Evolutionary conservation across 2,329 filamentous ascomycete species (phyloP), one percentile per base, ranked within the genome.

Genomic region (Verticillium dahliae): DNA sequence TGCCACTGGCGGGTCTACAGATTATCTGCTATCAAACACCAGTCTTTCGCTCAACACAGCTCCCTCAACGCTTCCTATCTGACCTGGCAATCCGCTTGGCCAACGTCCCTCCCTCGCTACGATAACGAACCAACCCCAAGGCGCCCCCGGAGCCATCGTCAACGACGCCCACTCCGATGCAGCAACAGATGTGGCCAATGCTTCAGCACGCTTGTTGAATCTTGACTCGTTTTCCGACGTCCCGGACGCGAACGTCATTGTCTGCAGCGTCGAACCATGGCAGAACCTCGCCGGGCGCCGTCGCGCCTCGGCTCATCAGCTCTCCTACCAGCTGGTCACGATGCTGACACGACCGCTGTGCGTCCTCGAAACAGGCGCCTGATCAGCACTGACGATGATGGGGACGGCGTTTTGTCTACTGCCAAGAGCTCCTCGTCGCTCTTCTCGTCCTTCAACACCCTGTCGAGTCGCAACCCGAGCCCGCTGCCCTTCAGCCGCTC

Each of bases 321-420:
- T 57, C 69, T 80, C 60, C 73, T 75, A 59, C 73, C 79, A 52
- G 70, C 76, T 65, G 74, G 76, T 57, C 74, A 73, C 62, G 76
- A 78, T 65, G 70, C 76, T 64, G 75, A 77, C 61, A 68, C 77
- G 33, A 68, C 69, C 62, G 72, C 75, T 33, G 67, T 78, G 61
- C 80, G 82, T 33, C 78, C 82, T 60, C 81, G 83, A 62, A 83
- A 82, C 65, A 79, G 82, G 61, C 81, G 78, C 57, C 73, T 75
- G 37, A 72, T 73, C 58, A 75, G 72, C 63, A 67, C 70, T 18
- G 69, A 68, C 61, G 68, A 69, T 45, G 67, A 69, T 59, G 61
- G 64, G 18, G 68, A 69, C 38, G 66, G 67, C 60, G 65, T 70
- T 9, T 65, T 64, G 10, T 67, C 71, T 1, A 70, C 69, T 61